phyloP scores from a whole-genome alignment of 371 early-diverging fungal genomes.

The Nematocida parisii region DNA sequence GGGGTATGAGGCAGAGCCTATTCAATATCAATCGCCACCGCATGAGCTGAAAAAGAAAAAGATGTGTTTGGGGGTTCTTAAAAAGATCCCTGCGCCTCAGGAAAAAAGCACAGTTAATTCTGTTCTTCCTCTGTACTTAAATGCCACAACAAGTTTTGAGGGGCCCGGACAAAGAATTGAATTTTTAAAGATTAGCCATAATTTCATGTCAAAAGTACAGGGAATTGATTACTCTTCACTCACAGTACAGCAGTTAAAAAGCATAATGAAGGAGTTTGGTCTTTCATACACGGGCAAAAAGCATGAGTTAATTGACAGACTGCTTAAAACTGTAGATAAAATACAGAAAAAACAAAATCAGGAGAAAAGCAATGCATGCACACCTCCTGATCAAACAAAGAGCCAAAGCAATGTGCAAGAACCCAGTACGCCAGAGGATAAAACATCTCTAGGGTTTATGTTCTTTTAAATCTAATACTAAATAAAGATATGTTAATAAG shows the following conservation, averaged over 20 bases:
- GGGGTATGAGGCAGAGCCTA: constrained; percentile 61
- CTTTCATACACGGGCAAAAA: constrained; percentile 67
- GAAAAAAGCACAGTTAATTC: constrained; percentile 62
- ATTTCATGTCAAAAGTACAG: constrained; percentile 53
- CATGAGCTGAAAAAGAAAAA: constrained; percentile 53
- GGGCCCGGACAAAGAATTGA: constrained; percentile 53
- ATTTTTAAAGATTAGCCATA: constrained; percentile 56
- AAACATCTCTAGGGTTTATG: constrained; percentile 27
- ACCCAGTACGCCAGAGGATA: background rate
- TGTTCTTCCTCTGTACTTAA: constrained; percentile 66
- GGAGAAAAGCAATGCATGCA: constrained; percentile 22
- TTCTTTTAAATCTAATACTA: constrained; percentile 22
- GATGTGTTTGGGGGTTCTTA: constrained; percentile 60
- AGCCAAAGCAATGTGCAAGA: background rate
- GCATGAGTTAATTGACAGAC: constrained; percentile 11
- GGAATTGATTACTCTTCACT: constrained; percentile 63
- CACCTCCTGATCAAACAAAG: background rate
- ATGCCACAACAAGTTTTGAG: constrained; percentile 54
- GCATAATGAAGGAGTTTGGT: constrained; percentile 69
- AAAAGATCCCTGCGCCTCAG: constrained; percentile 4
- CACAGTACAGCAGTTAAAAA: constrained; percentile 69
- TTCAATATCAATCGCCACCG: constrained; percentile 48
- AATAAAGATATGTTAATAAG: constrained; percentile 15
- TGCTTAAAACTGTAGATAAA: constrained; percentile 1
- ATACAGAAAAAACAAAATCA: constrained; percentile 16